Percentiles rank a stretch among this genome's conserved stretches.
phyloP scores from a whole-genome alignment of 108 stramenopile genomes.

The Cyclostephanos invisitatus region DNA sequence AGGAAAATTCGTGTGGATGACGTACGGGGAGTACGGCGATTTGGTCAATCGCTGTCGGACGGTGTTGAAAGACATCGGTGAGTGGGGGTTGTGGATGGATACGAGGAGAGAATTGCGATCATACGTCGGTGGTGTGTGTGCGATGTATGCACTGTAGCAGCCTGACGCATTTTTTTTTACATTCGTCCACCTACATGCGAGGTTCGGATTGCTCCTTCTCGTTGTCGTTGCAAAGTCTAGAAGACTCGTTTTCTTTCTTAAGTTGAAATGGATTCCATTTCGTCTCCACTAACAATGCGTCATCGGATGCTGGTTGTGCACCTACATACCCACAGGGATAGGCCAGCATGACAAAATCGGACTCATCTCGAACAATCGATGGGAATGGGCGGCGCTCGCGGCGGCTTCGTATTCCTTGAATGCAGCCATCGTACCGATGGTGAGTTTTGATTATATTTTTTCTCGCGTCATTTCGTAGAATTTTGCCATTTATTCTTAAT shows the following conservation, averaged over 20 bases:
- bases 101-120: too few relatives aligned
- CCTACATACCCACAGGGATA: slow-evolving; percentile 54
- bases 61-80: slow-evolving; percentile 81
- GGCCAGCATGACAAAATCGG: slow-evolving; percentile 76
- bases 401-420: slow-evolving; percentile 90
- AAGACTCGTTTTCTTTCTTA: background rate
- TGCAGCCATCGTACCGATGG: slow-evolving; percentile 92
- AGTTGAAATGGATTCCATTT: background rate
- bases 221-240: background rate
- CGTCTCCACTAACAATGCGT: background rate
- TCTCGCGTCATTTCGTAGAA: background rate
- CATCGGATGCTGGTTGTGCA: background rate
- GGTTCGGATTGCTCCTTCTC: background rate
- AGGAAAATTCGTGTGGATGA: slow-evolving; percentile 75
- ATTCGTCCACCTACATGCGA: too few relatives aligned
- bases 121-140: too few relatives aligned
- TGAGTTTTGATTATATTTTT: background rate
- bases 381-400: slow-evolving; percentile 92
- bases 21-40: slow-evolving; percentile 69
- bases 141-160: too few relatives aligned
- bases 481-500: too few relatives aligned
- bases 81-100: too few relatives aligned
- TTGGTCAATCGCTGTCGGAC: slow-evolving; percentile 65
- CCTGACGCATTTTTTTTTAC: too few relatives aligned
- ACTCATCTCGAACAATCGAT: slow-evolving; percentile 92